A percentile compares a stretch with the other conserved stretches of the same genome.
phyloP scores from a whole-genome alignment of 2,329 filamentous ascomycete species.

The Simplicillium aogashimaense region DNA sequence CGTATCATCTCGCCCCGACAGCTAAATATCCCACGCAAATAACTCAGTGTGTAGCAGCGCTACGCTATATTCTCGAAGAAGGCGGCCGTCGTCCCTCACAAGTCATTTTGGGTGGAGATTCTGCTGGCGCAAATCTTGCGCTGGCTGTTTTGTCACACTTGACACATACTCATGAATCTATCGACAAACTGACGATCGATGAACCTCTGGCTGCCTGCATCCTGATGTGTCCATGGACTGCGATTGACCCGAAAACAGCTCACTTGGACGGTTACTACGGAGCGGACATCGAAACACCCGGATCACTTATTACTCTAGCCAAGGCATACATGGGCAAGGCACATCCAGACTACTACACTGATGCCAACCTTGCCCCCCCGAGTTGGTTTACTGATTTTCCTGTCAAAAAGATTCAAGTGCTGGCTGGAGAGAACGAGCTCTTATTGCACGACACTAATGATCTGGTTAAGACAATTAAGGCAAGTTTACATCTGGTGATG shows the following conservation, averaged over 20 bases:
- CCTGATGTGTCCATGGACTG: slow-evolving; percentile 11
- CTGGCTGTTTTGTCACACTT: slow-evolving; percentile 13
- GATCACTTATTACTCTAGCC: slow-evolving; percentile 7
- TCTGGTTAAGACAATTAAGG: no score
- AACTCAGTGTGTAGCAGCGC: slow-evolving; percentile 10
- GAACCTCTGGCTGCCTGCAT: slow-evolving; percentile 9
- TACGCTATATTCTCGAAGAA: slow-evolving; percentile 9
- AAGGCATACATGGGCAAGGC: slow-evolving; percentile 7
- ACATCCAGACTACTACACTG: slow-evolving; percentile 10
- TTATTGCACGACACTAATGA: no score
- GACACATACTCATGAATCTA: slow-evolving; percentile 11
- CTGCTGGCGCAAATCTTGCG: slow-evolving; percentile 12
- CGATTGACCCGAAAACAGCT: slow-evolving; percentile 7
- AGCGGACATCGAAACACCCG: slow-evolving; percentile 10
- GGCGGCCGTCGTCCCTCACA: slow-evolving; percentile 6
- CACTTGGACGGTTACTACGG: slow-evolving; percentile 7
- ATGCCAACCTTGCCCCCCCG: slow-evolving; percentile 8
- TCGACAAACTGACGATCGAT: slow-evolving; percentile 7
- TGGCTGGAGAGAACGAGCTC: slow-evolving; percentile 10
- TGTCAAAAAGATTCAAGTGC: slow-evolving; percentile 9
- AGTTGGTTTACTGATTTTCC: slow-evolving; percentile 12
- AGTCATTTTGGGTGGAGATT: slow-evolving; percentile 12
- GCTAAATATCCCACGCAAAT: slow-evolving; percentile 13
- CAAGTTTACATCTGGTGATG: no score
- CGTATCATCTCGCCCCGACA: slow-evolving; percentile 11